Conservation (phyloP, 2,329 filamentous ascomycete genomes). For the Aspergillus puulaauensis region DNA sequence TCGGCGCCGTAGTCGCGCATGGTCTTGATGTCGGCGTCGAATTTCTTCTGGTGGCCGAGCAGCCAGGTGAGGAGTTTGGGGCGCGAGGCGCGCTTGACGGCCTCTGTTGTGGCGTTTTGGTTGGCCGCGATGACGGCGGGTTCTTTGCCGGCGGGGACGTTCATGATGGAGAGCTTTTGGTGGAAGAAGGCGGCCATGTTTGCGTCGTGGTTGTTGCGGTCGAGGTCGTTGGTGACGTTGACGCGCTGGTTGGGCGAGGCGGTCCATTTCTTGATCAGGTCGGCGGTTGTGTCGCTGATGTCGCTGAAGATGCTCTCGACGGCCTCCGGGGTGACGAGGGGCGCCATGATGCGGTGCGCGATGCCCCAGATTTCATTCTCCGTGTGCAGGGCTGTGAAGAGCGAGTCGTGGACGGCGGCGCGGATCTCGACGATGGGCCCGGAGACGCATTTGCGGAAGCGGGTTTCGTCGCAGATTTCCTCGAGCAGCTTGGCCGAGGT, state of each 20-base stretch:
- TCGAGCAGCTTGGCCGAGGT: slow-evolving; percentile 58
- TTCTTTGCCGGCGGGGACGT: slow-evolving; percentile 35
- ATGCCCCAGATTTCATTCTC: slow-evolving; percentile 61
- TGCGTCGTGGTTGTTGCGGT: slow-evolving; percentile 55
- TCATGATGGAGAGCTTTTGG: slow-evolving; percentile 50
- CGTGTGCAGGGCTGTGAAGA: slow-evolving; percentile 59
- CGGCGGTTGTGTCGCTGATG: slow-evolving; percentile 50
- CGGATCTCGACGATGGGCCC: slow-evolving; percentile 56
- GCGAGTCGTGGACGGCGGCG: slow-evolving; percentile 62
- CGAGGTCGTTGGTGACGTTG: slow-evolving; percentile 51
- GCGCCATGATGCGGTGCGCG: slow-evolving; percentile 54
- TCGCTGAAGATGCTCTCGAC: slow-evolving; percentile 46
- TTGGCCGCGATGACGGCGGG: slow-evolving; percentile 55
- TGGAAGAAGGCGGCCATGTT: slow-evolving; percentile 54
- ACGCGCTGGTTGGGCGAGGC: slow-evolving; percentile 41
- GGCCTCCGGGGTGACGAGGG: slow-evolving; percentile 44
- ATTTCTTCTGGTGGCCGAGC: slow-evolving; percentile 51
- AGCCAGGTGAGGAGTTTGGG: slow-evolving; percentile 55
- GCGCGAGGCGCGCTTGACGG: slow-evolving; percentile 55
- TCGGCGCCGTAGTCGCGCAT: slow-evolving; percentile 58
- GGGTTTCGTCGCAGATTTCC: slow-evolving; percentile 65
- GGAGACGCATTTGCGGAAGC: slow-evolving; percentile 58
- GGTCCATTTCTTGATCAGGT: slow-evolving; percentile 54
- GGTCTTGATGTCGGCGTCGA: slow-evolving; percentile 52
- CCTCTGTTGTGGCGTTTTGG: slow-evolving; percentile 57